Base-by-base conservation (phyloP, 1,284 basidiomycete species). In the Apiotrichum gracile region DNA sequence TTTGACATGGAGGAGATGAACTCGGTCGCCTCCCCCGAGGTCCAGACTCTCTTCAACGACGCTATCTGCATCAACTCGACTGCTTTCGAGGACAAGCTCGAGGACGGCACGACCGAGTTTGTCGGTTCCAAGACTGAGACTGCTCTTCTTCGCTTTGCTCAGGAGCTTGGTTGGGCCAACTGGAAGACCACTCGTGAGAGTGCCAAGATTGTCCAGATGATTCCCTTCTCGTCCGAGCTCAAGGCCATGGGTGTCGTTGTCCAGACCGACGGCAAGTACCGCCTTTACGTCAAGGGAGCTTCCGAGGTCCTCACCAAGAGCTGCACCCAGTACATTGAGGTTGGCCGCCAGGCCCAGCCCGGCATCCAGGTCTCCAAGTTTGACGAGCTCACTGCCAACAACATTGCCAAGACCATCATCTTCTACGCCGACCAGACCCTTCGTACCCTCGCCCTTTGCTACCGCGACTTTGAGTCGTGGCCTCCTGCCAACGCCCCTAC, bases 71-170 rank as follows among this genome's bases (percentile, higher is more conserved):
- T 96, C 76, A 97, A 97, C 77, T 93, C 91, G 12, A 97, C 94
- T 9, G 94, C 93, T 14, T 98, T 97, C 74, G 87, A 94, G 75
- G 90, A 92, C 63, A 76, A 69, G 38, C 83, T 90, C 70, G 76
- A 82, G 24, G 83, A 83, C 41, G 83, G 82, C n/a, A 78, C 83
- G 60, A 63, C 76, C 34, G 78, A 82, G 22, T 96, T 97, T 68
- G 81, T 97, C 47, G 94, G 96, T 7, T 91, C 84, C 78, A 97
- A 98, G 82, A 97, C 94, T 8, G 94, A 98, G 78, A 91, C 88
- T 0, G 94, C 94, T 1, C 80, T 98, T 24, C 79, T 98, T 22
- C 82, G 85, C 61, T 91, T 97, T 65, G 88, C 89, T n/a, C 86
- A 88, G 77, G 84, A 89, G 48, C 83, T 89, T 44, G 78, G 81